A percentile compares a stretch with the other conserved stretches of the same genome.
phyloP scores from a whole-genome alignment of 164 flowering plant species.

The Sextonia rubra region DNA sequence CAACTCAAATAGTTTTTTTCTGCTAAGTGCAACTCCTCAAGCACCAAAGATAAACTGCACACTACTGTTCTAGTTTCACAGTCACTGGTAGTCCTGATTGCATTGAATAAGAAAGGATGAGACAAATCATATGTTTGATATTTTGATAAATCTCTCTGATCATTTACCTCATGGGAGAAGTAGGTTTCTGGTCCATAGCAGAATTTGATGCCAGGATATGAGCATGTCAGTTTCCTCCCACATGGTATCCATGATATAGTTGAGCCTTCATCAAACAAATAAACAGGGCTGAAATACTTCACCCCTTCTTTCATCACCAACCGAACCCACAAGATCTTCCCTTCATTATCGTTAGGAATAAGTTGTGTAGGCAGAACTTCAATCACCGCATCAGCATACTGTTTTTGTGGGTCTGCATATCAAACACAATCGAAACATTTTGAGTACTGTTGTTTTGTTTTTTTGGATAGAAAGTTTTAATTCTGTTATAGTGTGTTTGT shows the following conservation, averaged over 20 bases:
- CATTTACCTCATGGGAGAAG: constrained; percentile 71
- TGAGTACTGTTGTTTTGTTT: no score
- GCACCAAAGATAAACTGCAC: no score
- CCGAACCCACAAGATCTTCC: constrained; percentile 81
- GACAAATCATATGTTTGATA: neutral
- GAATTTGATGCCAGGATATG: constrained; percentile 97
- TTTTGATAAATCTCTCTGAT: neutral
- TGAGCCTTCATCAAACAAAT: constrained; percentile 95
- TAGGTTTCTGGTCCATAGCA: constrained; percentile 81
- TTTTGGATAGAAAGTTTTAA: no score
- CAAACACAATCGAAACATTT: neutral
- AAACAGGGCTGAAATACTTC: constrained; percentile 76
- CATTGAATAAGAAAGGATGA: neutral
- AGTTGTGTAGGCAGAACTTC: constrained; percentile 91
- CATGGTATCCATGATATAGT: constrained; percentile 97
- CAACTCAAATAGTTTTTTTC: neutral
- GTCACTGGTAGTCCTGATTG: neutral
- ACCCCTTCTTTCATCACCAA: constrained; percentile 93
- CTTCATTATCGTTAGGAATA: constrained; percentile 87
- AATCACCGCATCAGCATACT: constrained; percentile 93
- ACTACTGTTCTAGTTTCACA: no score
- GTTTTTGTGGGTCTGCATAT: constrained; percentile 88
- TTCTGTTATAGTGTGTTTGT: neutral
- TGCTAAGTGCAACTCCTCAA: neutral
- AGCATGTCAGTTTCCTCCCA: constrained; percentile 93